A percentile compares a stretch with the other conserved stretches of the same genome.
phyloP scores from a whole-genome alignment of 1,284 basidiomycete species.

The Ustilago loliicola region DNA sequence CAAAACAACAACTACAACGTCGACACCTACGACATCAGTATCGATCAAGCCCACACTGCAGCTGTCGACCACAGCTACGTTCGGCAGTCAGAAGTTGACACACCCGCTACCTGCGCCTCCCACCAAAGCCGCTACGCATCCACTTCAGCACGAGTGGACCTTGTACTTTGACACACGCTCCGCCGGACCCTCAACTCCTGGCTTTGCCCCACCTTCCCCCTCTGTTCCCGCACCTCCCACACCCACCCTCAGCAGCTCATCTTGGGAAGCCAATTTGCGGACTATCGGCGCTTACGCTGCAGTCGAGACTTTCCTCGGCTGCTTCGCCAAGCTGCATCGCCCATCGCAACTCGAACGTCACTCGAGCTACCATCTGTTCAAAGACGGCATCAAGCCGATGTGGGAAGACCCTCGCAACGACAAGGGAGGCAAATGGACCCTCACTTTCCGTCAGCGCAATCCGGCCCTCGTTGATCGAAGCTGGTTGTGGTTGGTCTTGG shows the following conservation, averaged over 20 bases:
- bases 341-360: constrained; percentile 88
- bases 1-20: neutral
- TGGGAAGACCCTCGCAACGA: constrained; percentile 96
- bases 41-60: constrained; percentile 5
- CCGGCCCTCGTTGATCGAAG: constrained; percentile 83
- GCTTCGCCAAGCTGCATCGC: constrained; percentile 92
- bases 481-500: constrained; percentile 92
- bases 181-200: constrained; percentile 11
- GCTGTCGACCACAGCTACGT: constrained; percentile 2
- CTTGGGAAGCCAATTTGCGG: constrained; percentile 60
- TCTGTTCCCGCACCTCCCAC: constrained; percentile 84
- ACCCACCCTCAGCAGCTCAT: constrained; percentile 21
- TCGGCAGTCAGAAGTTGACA: constrained; percentile 2
- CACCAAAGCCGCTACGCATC: constrained; percentile 73
- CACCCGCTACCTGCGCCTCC: constrained; percentile 24
- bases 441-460: constrained; percentile 85
- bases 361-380: constrained; percentile 94
- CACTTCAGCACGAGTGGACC: constrained; percentile 86
- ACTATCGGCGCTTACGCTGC: constrained; percentile 60
- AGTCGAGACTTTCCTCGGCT: constrained; percentile 89
- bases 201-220: constrained; percentile 79
- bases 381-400: constrained; percentile 87
- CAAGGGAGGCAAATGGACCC: constrained; percentile 91
- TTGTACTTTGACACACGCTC: constrained; percentile 81
- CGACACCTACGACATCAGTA: neutral